Evolutionary conservation across 768 basidiomycete genomes (phyloP).

Genomic region (Leucosporidium scottii): DNA sequence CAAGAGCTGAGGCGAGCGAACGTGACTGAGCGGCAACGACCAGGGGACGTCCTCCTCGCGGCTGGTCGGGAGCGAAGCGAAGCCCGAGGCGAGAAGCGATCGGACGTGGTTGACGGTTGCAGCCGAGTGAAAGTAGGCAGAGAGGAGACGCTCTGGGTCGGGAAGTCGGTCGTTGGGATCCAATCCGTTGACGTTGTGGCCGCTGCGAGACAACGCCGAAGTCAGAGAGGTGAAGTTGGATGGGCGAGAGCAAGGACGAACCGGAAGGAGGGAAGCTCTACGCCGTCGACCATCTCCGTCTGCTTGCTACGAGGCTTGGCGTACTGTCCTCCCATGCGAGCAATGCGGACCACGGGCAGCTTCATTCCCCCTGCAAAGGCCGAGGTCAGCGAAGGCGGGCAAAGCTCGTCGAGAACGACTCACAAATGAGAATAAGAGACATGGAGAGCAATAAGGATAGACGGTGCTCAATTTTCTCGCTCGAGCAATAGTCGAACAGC

Average conservation of each 20-base stretch:
- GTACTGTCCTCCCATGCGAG: slow-evolving; percentile 72
- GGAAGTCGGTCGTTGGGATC: slow-evolving; percentile 75
- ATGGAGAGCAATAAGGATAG: slow-evolving; percentile 89
- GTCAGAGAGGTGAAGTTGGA: not conserved
- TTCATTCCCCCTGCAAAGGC: slow-evolving; percentile 54
- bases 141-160: slow-evolving; percentile 82
- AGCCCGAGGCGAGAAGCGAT: slow-evolving; percentile 78
- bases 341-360: slow-evolving; percentile 72
- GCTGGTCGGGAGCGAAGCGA: slow-evolving; percentile 60
- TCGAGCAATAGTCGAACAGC: slow-evolving; percentile 27
- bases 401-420: not conserved
- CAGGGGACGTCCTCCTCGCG: slow-evolving; percentile 16
- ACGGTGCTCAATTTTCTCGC: slow-evolving; percentile 71
- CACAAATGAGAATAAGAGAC: slow-evolving; percentile 73
- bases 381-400: not conserved
- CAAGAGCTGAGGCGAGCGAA: slow-evolving; percentile 66
- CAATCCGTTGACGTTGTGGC: slow-evolving; percentile 87
- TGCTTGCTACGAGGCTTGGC: slow-evolving; percentile 65
- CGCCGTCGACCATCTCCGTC: slow-evolving; percentile 64
- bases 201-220: slow-evolving; percentile 48
- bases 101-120: slow-evolving; percentile 90
- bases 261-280: slow-evolving; percentile 80
- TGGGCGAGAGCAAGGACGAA: slow-evolving; percentile 41
- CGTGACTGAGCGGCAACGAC: slow-evolving; percentile 78
- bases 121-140: slow-evolving; percentile 93